Percentiles rank a stretch among this genome's conserved stretches.
Evolutionary conservation across 805 yeast species (phyloP).

Genomic region (Candida silvicultrix): DNA sequence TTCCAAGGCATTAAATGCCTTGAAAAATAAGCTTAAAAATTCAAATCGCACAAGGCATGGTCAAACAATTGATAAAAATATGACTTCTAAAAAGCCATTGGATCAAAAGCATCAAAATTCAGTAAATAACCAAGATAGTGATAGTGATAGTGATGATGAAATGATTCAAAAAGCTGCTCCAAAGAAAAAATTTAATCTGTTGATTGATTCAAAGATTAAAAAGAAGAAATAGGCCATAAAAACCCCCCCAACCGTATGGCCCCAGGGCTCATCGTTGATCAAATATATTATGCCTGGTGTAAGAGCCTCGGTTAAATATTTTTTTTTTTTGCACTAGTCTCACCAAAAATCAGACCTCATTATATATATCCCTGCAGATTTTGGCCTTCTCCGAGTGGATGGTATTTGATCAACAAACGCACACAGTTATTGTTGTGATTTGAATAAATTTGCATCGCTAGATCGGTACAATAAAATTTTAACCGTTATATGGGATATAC

Average conservation of each 20-base stretch:
- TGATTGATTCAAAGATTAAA: constrained; percentile 17
- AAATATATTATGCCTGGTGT: too few relatives aligned
- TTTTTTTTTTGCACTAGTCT: too few relatives aligned
- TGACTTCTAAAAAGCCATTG: neutral
- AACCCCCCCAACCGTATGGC: too few relatives aligned
- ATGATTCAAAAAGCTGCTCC: constrained; percentile 9
- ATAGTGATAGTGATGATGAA: constrained; percentile 18
- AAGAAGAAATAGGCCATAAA: constrained; percentile 8
- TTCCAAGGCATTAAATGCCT: constrained; percentile 18
- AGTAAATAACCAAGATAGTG: constrained; percentile 1
- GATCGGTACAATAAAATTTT: too few relatives aligned
- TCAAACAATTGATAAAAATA: neutral
- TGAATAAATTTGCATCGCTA: too few relatives aligned
- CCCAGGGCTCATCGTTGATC: neutral
- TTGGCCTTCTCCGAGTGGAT: too few relatives aligned
- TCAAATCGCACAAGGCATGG: constrained; percentile 5
- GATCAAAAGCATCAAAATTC: neutral
- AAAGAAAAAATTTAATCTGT: constrained; percentile 11
- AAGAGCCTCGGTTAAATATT: too few relatives aligned
- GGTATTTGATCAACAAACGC: too few relatives aligned
- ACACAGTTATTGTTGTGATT: too few relatives aligned
- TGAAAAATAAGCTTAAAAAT: constrained; percentile 19
- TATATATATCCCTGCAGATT: too few relatives aligned
- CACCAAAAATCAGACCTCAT: too few relatives aligned
- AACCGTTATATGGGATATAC: too few relatives aligned